Evolutionary conservation across 2,329 filamentous ascomycete species (phyloP).

Genomic region (Aspergillus niger): DNA sequence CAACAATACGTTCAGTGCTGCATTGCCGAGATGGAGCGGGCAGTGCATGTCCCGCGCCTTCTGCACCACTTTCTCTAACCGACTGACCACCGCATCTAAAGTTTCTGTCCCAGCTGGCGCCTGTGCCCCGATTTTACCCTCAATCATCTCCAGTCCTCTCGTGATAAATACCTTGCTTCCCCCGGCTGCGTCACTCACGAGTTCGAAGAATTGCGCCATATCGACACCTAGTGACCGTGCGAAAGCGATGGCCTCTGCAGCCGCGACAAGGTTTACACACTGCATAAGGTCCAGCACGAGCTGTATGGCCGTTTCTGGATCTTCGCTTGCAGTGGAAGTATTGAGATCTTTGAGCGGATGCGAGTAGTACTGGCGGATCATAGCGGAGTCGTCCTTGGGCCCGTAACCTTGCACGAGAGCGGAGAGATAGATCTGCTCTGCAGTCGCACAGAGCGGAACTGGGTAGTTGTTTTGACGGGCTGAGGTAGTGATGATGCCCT

Average conservation of each 20-base stretch:
- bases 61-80: constrained; percentile 46
- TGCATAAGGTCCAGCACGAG: constrained; percentile 48
- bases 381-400: constrained; percentile 56
- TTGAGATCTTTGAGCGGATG: constrained; percentile 44
- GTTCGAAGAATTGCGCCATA: constrained; percentile 47
- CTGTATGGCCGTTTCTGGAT: constrained; percentile 39
- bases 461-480: constrained; percentile 61
- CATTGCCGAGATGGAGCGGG: constrained; percentile 42
- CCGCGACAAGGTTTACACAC: constrained; percentile 53
- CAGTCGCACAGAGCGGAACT: constrained; percentile 61
- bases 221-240: constrained; percentile 50
- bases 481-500: constrained; percentile 68
- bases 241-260: constrained; percentile 52
- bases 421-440: constrained; percentile 66
- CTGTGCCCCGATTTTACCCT: constrained; percentile 28
- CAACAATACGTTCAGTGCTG: constrained; percentile 38
- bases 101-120: constrained; percentile 37
- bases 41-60: constrained; percentile 43
- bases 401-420: constrained; percentile 61
- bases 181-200: constrained; percentile 52
- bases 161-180: constrained; percentile 49
- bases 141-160: constrained; percentile 40
- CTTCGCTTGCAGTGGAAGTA: constrained; percentile 34
- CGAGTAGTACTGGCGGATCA: constrained; percentile 56
- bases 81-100: constrained; percentile 40